These are phyloP conservation scores for Rosa rugosa DNA, from an alignment of 306 rosid genomes.

Conservation along the genomic window DNA sequence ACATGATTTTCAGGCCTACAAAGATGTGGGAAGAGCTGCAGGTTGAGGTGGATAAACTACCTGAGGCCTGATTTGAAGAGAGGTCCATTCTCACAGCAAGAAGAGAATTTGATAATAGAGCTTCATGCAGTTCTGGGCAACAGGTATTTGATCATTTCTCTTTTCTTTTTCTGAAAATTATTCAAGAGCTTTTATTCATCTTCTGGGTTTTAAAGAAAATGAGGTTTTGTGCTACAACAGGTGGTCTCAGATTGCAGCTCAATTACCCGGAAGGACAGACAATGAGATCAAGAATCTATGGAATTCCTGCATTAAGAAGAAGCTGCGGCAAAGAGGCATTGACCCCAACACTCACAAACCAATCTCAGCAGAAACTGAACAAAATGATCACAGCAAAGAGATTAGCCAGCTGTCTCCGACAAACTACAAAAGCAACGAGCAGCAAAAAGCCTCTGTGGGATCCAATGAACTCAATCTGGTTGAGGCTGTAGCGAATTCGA, in stretches of 20 bases:
- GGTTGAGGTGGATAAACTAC: constrained; percentile 94
- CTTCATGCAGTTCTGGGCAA: constrained; percentile 89
- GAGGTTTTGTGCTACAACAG: constrained; percentile 33
- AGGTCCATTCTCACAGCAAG: constrained; percentile 88
- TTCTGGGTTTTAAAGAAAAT: not conserved
- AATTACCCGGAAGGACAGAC: constrained; percentile 89
- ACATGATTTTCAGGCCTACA: constrained; percentile 59
- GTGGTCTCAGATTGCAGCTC: constrained; percentile 98
- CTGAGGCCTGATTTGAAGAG: constrained; percentile 95
- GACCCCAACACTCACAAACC: constrained; percentile 94
- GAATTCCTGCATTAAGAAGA: constrained; percentile 93
- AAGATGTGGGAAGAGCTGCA: constrained; percentile 94
- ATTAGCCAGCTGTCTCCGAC: constrained; percentile 8
- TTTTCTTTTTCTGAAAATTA: not conserved
- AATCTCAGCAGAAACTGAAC: constrained; percentile 42
- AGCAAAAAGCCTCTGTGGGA: constrained; percentile 44
- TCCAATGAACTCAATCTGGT: constrained; percentile 43
- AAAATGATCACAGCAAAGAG: constrained; percentile 33
- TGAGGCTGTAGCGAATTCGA: constrained; percentile 30
- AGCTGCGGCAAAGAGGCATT: constrained; percentile 82
- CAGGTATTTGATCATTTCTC: constrained; percentile 36
- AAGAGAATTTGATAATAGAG: constrained; percentile 78
- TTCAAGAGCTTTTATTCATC: not conserved
- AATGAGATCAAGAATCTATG: constrained; percentile 91
- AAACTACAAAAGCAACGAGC: constrained; percentile 38